Conservation (phyloP, 345 rosid genomes). For the Excoecaria cochinchinensis region DNA sequence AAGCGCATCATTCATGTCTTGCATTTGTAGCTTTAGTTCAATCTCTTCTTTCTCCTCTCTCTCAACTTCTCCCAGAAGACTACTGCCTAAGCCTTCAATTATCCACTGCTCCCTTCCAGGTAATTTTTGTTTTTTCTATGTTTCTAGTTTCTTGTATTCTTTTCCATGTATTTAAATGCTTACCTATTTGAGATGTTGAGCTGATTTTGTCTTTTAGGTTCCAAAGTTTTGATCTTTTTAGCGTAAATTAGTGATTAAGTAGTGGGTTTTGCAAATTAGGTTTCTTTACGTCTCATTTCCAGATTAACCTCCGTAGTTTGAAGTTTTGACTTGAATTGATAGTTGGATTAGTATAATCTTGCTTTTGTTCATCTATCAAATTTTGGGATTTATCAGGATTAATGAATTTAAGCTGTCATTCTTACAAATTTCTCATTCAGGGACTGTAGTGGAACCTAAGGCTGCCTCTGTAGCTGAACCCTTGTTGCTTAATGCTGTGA, state of each 20-base stretch:
- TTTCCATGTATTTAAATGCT: background rate
- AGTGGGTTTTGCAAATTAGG: background rate
- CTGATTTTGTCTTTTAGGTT: background rate
- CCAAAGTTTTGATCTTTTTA: background rate
- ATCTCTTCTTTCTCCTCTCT: slow-evolving; percentile 48
- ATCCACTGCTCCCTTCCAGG: slow-evolving; percentile 71
- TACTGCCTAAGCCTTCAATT: slow-evolving; percentile 39
- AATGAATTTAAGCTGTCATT: background rate
- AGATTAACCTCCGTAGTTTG: background rate
- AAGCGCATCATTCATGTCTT: slow-evolving; percentile 36
- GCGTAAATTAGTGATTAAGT: background rate
- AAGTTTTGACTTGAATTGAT: background rate
- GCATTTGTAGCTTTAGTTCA: slow-evolving; percentile 28
- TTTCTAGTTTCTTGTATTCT: background rate
- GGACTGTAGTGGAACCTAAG: slow-evolving; percentile 55
- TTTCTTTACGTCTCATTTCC: background rate
- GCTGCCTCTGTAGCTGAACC: slow-evolving; percentile 55
- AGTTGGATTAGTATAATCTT: background rate
- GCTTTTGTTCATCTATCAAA: background rate
- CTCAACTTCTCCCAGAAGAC: slow-evolving; percentile 37
- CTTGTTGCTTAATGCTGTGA: slow-evolving; percentile 85
- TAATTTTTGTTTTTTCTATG: slow-evolving; percentile 13
- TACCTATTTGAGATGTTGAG: background rate
- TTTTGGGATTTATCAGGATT: background rate
- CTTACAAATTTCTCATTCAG: slow-evolving; percentile 30